phyloP scores from a whole-genome alignment of 768 basidiomycete species.

The Mycena galopus region DNA sequence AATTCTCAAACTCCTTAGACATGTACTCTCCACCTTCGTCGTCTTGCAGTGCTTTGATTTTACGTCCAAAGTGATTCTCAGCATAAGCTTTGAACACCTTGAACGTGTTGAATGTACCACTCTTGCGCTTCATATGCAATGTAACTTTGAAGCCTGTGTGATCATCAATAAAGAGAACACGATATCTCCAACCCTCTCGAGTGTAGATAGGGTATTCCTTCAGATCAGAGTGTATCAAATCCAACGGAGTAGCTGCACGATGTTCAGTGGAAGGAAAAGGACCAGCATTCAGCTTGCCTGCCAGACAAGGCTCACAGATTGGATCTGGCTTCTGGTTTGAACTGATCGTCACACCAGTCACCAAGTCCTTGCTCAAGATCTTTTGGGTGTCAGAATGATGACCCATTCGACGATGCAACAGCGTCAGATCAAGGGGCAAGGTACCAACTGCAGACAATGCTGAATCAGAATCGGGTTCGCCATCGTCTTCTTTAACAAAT shows the following conservation, averaged over 20 bases:
- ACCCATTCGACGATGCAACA: not conserved
- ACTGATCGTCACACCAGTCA: not conserved
- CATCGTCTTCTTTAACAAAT: too few relatives aligned
- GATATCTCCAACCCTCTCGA: slow-evolving; percentile 14
- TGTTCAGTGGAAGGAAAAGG: slow-evolving; percentile 16
- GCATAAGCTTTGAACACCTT: slow-evolving; percentile 21
- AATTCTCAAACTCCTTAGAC: too few relatives aligned
- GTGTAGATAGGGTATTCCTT: too few relatives aligned
- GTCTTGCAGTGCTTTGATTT: too few relatives aligned
- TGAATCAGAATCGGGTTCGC: too few relatives aligned
- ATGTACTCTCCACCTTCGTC: too few relatives aligned
- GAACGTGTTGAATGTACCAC: slow-evolving; percentile 16
- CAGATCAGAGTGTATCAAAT: too few relatives aligned
- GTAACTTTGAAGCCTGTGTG: slow-evolving; percentile 9
- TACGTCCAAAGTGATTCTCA: slow-evolving; percentile 19
- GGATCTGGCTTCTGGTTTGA: not conserved
- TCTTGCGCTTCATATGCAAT: slow-evolving; percentile 9
- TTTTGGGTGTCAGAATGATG: slow-evolving; percentile 5
- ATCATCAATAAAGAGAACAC: not conserved
- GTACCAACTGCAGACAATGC: not conserved
- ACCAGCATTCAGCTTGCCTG: slow-evolving; percentile 19
- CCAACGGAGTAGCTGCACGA: too few relatives aligned
- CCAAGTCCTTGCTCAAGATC: slow-evolving; percentile 9
- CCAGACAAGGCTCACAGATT: too few relatives aligned
- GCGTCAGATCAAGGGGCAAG: not conserved